Percentiles rank a stretch among this genome's conserved stretches.
Evolutionary conservation across 208 protist species (phyloP).

Genomic region (Lotmaria passim): DNA sequence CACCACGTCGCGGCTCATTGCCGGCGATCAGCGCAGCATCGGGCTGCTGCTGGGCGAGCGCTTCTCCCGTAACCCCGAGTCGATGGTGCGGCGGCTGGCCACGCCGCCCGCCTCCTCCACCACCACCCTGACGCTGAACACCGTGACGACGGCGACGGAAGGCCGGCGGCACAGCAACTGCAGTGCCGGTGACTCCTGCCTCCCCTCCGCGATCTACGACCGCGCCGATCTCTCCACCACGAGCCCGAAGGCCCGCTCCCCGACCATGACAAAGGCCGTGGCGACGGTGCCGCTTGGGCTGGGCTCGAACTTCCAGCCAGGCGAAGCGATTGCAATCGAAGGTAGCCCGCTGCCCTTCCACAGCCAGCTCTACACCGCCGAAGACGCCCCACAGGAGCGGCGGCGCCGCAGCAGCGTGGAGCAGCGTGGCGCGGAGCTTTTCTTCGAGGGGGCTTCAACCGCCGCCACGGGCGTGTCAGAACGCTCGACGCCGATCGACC

Average conservation of each 20-base stretch:
- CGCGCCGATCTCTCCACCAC: background rate
- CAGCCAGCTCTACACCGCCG: background rate
- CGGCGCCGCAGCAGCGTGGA: constrained; percentile 1
- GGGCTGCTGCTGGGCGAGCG: constrained; percentile 25
- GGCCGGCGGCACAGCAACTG: background rate
- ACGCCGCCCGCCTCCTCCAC: constrained; percentile 6
- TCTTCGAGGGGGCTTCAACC: background rate
- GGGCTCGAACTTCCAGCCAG: background rate
- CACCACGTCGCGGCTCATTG: constrained; percentile 28
- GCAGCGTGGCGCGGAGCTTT: background rate
- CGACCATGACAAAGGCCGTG: constrained; percentile 4
- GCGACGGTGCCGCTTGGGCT: constrained; percentile 9
- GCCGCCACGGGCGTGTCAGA: background rate
- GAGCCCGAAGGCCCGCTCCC: constrained; percentile 2
- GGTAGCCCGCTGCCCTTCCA: constrained; percentile 5
- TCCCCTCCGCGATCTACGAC: constrained; percentile 12
- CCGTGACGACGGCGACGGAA: background rate
- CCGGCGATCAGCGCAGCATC: constrained; percentile 29
- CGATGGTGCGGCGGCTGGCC: constrained; percentile 17
- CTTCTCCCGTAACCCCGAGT: constrained; percentile 33
- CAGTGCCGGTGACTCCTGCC: constrained; percentile 14
- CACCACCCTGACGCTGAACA: background rate
- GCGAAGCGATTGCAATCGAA: background rate
- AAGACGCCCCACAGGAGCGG: background rate
- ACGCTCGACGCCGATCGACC: background rate